Percentiles rank a stretch among this genome's conserved stretches.
These are phyloP conservation scores for Microdochium nivale DNA, from an alignment of 2,329 filamentous ascomycete species.

Conservation along the genomic window DNA sequence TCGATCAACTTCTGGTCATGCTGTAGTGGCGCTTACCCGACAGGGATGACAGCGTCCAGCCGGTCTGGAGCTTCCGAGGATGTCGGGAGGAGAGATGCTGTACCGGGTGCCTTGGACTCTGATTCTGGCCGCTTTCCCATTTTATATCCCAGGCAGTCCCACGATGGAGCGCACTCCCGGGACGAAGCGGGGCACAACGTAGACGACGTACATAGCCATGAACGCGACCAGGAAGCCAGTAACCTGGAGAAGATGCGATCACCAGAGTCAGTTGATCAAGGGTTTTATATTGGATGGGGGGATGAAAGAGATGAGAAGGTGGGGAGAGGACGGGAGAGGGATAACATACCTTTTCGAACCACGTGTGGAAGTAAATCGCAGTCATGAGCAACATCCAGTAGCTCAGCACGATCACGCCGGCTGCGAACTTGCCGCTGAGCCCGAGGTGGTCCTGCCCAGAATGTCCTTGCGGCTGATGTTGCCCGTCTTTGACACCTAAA, in stretches of 20 bases:
- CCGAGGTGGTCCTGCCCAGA: slow-evolving; percentile 22
- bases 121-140: no score
- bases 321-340: not conserved
- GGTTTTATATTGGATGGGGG: not conserved
- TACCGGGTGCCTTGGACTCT: no score
- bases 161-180: slow-evolving; percentile 35
- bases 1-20: no score
- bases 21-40: no score
- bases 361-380: slow-evolving; percentile 96
- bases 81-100: no score
- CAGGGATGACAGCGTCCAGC: no score
- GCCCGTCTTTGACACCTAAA: slow-evolving; percentile 13
- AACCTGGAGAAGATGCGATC: slow-evolving; percentile 28
- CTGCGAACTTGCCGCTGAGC: slow-evolving; percentile 45
- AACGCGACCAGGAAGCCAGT: slow-evolving; percentile 43
- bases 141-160: slow-evolving; percentile 41
- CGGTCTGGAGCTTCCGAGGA: no score
- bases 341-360: slow-evolving; percentile 78
- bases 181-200: slow-evolving; percentile 42
- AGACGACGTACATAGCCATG: slow-evolving; percentile 37
- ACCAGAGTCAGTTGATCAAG: not conserved
- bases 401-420: slow-evolving; percentile 59
- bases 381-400: slow-evolving; percentile 99
- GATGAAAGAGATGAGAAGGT: not conserved
- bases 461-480: slow-evolving; percentile 6